Percentiles rank a stretch among this genome's conserved stretches.
Evolutionary conservation across 257 asterid genomes (phyloP).

Genomic region (Cinchona pubescens): DNA sequence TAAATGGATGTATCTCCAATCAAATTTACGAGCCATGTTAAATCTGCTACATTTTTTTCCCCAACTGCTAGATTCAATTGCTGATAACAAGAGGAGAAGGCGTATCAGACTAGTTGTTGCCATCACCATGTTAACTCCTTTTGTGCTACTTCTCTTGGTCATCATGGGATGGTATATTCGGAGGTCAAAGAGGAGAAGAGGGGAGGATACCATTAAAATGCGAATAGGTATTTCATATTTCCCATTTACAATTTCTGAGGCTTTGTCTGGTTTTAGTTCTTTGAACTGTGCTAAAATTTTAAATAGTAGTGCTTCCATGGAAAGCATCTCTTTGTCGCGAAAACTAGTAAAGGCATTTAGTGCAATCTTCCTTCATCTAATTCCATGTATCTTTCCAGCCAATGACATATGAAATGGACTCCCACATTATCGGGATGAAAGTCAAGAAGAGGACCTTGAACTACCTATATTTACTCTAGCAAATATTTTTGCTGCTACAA

Average conservation of each 20-base stretch:
- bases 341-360: background rate
- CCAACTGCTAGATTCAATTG: conserved; percentile 10
- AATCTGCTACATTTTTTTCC: background rate
- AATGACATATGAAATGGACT: background rate
- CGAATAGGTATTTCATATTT: background rate
- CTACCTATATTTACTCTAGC: conserved; percentile 7
- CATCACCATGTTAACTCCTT: background rate
- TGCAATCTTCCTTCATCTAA: background rate
- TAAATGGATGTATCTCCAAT: background rate
- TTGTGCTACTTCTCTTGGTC: conserved; percentile 3
- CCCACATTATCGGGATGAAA: background rate
- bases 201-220: background rate
- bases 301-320: background rate
- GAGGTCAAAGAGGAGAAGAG: conserved; percentile 2
- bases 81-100: conserved; percentile 3
- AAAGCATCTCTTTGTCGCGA: background rate
- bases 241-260: background rate
- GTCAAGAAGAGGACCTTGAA: conserved; percentile 5
- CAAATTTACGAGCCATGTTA: background rate
- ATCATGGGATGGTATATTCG: background rate
- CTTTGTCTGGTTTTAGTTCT: background rate
- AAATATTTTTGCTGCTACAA: conserved; percentile 4
- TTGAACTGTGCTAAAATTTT: background rate
- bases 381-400: background rate
- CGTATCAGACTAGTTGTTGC: background rate